Evolutionary conservation across 257 asterid genomes (phyloP), one percentile per base, ranked within the genome.

Genomic region (Penstemon barbatus): DNA sequence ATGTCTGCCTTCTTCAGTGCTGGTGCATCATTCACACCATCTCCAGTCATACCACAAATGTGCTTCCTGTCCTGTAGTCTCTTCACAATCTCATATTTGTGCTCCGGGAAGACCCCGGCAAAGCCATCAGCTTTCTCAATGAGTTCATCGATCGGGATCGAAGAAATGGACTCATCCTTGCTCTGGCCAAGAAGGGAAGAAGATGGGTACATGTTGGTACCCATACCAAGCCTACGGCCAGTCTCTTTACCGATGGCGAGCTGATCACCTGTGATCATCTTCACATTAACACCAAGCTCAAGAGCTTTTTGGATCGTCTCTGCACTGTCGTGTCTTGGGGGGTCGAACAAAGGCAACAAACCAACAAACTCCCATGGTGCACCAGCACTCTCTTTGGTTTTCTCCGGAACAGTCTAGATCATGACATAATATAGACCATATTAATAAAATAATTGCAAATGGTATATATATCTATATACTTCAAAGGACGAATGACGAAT

Each of bases 1-100:
- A 84, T 84, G 70, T 84, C 89, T 13, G 89, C 89, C 74, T 81
- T 84, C 71, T 84, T 84, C 36, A 84, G 85, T 49, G 89, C 89
- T 10, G 89, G 89, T 52, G 89, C 89, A 72, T 84, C 89, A 40
- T 84, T 84, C 69, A 84, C 90, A 38, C 90, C 90, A 66, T 84
- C 90, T 38, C 90, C 90, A 57, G 90, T 84, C 90, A 84, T 84
- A 57, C 90, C 90, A 68, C 90, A 84, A 45, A 84, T 84, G 63
- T 84, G 90, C 61, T 84, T 84, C 73, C 79, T 79, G 58, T 83
- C 90, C 80, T 84, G 90, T 74, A 84, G 70, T 5, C 84, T 80
- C 80, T 79, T 84, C 58, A 84, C 89, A 13, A 84, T 84, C 69
- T 84, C 89, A 64, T 84, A 84, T 71, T 84, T 84, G 75, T 84